Base-by-base conservation (phyloP, 306 rosid species). In the Vachellia pachyceras region DNA sequence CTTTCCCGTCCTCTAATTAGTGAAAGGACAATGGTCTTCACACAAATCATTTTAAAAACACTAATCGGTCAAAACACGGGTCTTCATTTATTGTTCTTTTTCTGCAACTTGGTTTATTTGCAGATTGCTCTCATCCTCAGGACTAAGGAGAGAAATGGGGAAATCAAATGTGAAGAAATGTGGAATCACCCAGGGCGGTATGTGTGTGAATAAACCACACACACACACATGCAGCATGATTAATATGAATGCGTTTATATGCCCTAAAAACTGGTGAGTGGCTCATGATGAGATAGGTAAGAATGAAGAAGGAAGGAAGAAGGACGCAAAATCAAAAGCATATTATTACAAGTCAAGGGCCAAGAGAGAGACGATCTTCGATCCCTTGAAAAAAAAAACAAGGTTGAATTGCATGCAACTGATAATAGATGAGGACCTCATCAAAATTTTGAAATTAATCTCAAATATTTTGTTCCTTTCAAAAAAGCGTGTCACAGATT, bases 41-140 rank as follows among this genome's bases (percentile, higher is more conserved):
- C 29, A 7, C 20, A 47, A 47, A 63, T 37, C 8, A 17, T 39
- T 49, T 63, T 36, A 1, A 22, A 49, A 46, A 42, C 61, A 0
- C 5, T 58, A 44, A 65, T 50, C 61, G 69, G 84, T 81, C 84
- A 74, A 74, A 3, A 6, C 73, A 82, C 65, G 72, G 46, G 40
- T 69, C 73, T 54, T 54, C 20, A 54, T 68, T 22, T 36, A 22
- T n/a, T 14, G 10, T 68, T 40, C 42, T 68, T 12, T 64, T 37
- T 33, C 50, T 33, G 17, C 14, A 10, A 75, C 7, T 35, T 67
- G 8, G 7, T 55, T 41, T 36, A 55, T 9, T 55, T 57, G 23
- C 12, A 29, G 15, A 20, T n/a, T 3, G 61, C 75, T 44, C 25
- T 67, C 33, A 7, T n/a, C 40, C 65, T 46, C 6, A 69, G 36